These are phyloP conservation scores for Fusarium sp. DNA, from an alignment of 2,329 filamentous ascomycete species.

Conservation along the genomic window DNA sequence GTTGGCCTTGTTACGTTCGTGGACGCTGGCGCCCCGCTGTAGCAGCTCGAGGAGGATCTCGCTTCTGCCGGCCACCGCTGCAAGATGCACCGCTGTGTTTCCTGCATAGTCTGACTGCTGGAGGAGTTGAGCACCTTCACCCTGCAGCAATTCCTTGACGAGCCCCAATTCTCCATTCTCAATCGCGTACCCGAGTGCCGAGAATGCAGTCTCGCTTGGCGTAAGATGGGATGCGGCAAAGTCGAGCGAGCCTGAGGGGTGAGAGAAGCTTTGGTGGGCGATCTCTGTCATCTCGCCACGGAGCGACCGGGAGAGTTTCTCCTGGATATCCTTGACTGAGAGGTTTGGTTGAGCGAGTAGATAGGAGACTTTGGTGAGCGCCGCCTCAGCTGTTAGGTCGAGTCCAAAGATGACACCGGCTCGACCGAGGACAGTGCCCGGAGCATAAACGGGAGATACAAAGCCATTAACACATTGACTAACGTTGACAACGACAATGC, in stretches of 20 bases:
- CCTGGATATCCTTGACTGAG: constrained; percentile 71
- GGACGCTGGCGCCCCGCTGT: constrained; percentile 70
- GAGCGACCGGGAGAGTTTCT: constrained; percentile 77
- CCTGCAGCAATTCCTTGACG: constrained; percentile 73
- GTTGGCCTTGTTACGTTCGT: constrained; percentile 70
- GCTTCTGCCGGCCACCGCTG: constrained; percentile 62
- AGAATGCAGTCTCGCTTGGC: constrained; percentile 71
- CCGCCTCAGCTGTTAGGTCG: constrained; percentile 89
- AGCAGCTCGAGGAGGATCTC: constrained; percentile 69
- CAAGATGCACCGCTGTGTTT: constrained; percentile 74
- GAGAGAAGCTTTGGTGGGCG: constrained; percentile 76
- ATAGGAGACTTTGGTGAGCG: constrained; percentile 90
- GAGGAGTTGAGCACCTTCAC: constrained; percentile 72
- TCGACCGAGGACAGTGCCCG: constrained; percentile 78
- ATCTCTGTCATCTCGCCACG: constrained; percentile 88
- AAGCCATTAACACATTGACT: constrained; percentile 86
- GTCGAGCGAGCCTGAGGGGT: constrained; percentile 68
- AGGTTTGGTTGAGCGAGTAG: constrained; percentile 75
- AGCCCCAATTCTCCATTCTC: constrained; percentile 73
- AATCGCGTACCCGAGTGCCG: constrained; percentile 82
- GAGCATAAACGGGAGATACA: constrained; percentile 80
- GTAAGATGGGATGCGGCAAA: constrained; percentile 55
- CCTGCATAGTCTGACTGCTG: constrained; percentile 83
- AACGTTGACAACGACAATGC: constrained; percentile 88
- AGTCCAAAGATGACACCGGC: constrained; percentile 90